A percentile compares a stretch with the other conserved stretches of the same genome.
These are phyloP conservation scores for Crepidotus variabilis DNA, from an alignment of 768 basidiomycete species.

Conservation along the genomic window DNA sequence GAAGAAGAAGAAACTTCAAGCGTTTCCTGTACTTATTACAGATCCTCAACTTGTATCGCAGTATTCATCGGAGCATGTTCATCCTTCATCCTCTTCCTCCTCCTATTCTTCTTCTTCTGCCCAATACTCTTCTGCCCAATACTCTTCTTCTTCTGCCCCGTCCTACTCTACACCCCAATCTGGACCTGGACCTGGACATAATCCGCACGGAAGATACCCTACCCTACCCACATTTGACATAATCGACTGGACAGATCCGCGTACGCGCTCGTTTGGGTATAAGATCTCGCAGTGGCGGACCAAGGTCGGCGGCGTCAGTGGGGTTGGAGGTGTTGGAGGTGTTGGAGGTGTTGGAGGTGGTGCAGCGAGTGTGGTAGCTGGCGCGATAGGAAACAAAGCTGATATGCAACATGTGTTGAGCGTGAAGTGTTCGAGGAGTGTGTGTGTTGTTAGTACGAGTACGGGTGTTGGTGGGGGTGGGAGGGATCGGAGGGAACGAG, in stretches of 20 bases:
- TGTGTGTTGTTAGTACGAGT: no score
- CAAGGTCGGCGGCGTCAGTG: neutral
- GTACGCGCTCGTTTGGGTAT: conserved; percentile 35
- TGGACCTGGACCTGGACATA: no score
- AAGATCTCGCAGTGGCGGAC: conserved; percentile 63
- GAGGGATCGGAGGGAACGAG: neutral
- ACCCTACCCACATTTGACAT: conserved; percentile 54
- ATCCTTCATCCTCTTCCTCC: conserved; percentile 26
- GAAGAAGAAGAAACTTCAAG: conserved; percentile 25
- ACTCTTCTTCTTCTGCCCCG: no score
- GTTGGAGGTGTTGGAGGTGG: no score
- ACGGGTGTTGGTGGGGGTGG: neutral
- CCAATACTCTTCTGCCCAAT: no score
- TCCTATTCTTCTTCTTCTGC: neutral
- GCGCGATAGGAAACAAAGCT: no score
- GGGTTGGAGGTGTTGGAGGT: no score
- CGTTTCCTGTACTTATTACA: conserved; percentile 69
- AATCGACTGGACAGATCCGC: conserved; percentile 57
- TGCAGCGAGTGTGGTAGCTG: no score
- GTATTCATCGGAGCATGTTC: conserved; percentile 42
- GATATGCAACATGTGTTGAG: no score
- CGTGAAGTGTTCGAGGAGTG: no score
- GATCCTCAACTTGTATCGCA: conserved; percentile 65
- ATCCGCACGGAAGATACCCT: no score
- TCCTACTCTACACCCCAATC: no score